phyloP scores from a whole-genome alignment of 1,284 basidiomycete species.

The Malassezia vespertilionis region DNA sequence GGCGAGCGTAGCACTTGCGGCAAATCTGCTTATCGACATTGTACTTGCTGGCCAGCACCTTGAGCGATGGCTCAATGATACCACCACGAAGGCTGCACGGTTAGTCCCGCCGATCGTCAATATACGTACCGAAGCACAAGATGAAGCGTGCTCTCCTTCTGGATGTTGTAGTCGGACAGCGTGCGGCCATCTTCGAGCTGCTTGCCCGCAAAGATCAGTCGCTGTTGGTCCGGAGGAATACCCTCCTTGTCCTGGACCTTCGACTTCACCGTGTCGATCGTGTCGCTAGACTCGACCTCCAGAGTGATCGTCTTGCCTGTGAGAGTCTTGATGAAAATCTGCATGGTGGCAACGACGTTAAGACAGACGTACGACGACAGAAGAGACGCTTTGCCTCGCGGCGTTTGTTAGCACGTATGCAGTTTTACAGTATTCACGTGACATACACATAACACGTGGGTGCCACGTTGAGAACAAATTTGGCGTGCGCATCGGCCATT shows the following conservation, averaged over 20 bases:
- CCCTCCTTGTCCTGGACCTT: slow-evolving; percentile 47
- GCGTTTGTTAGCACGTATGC: slow-evolving; percentile 6
- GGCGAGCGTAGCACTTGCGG: slow-evolving; percentile 99
- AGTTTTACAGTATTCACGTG: slow-evolving; percentile 17
- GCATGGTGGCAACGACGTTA: slow-evolving; percentile 26
- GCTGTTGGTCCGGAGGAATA: slow-evolving; percentile 45
- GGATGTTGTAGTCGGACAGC: slow-evolving; percentile 60
- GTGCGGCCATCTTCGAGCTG: slow-evolving; percentile 45
- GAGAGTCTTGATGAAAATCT: slow-evolving; percentile 45
- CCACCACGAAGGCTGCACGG: slow-evolving; percentile 77
- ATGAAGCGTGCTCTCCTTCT: slow-evolving; percentile 97
- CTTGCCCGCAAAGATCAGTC: slow-evolving; percentile 45
- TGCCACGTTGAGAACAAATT: background rate
- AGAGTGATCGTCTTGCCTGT: slow-evolving; percentile 50
- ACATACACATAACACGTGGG: background rate
- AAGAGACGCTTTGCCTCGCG: background rate
- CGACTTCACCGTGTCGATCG: slow-evolving; percentile 57
- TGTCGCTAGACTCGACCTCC: slow-evolving; percentile 50
- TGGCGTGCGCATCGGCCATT: background rate
- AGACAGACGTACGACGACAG: slow-evolving; percentile 6
- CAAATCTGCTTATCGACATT: slow-evolving; percentile 62
- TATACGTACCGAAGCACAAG: slow-evolving; percentile 62
- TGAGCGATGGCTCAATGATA: slow-evolving; percentile 96
- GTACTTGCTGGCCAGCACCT: slow-evolving; percentile 83
- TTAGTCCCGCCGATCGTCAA: slow-evolving; percentile 2